Evolutionary conservation across 2,329 filamentous ascomycete species (phyloP).

Genomic region (Cladophialophora psammophila): DNA sequence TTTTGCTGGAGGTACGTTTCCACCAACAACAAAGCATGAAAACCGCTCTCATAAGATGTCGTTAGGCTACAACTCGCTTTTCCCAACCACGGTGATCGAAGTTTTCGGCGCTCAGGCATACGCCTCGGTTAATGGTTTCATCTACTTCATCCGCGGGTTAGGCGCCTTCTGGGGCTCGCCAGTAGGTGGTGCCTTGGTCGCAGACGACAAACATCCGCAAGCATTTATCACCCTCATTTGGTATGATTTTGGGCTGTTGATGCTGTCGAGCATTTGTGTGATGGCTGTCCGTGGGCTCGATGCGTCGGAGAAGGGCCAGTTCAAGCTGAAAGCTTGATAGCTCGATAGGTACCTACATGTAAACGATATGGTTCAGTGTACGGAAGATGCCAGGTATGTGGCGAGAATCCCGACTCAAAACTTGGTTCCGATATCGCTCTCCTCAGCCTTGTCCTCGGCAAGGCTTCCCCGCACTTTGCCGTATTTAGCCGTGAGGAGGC

Average conservation of each 20-base stretch:
- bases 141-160: constrained; percentile 50
- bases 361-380: not conserved
- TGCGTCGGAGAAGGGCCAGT: constrained; percentile 39
- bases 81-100: constrained; percentile 50
- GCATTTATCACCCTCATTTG: constrained; percentile 41
- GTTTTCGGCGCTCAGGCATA: constrained; percentile 50
- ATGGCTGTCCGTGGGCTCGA: constrained; percentile 40
- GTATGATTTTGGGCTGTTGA: constrained; percentile 41
- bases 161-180: constrained; percentile 51
- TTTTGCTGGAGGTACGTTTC: constrained; percentile 44
- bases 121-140: constrained; percentile 48
- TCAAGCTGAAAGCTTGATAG: constrained; percentile 36
- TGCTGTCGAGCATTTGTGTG: constrained; percentile 40
- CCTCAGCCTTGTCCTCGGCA: not conserved
- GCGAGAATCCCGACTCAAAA: constrained; percentile 9
- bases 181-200: constrained; percentile 44
- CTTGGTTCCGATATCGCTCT: constrained; percentile 1
- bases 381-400: not conserved
- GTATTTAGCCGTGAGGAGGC: constrained; percentile 7
- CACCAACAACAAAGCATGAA: not conserved
- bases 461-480: constrained; percentile 17
- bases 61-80: constrained; percentile 50
- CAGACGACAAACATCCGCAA: constrained; percentile 26
- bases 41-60: not conserved
- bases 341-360: not conserved